Conservation (phyloP, 2,329 filamentous ascomycete genomes). For the Fusarium sp. region DNA sequence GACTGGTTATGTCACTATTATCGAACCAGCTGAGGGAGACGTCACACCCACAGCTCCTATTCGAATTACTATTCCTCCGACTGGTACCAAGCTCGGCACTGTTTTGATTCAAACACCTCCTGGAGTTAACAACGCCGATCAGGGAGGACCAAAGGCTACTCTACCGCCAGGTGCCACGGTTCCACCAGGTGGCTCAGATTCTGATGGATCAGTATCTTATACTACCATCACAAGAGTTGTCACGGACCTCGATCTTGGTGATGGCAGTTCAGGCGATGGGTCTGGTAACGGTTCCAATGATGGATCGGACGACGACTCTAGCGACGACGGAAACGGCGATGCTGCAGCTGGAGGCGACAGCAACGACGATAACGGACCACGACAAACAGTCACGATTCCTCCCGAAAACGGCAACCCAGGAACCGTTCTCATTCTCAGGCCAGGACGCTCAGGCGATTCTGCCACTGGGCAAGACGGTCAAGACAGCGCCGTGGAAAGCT, state of each 20-base stretch:
- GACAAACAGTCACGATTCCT: conserved; percentile 21
- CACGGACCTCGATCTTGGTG: not conserved
- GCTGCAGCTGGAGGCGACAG: not conserved
- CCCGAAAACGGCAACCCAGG: conserved; percentile 20
- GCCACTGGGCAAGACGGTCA: not conserved
- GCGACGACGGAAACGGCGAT: not conserved
- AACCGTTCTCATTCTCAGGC: conserved; percentile 23
- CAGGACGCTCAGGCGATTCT: not conserved
- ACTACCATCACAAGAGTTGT: conserved; percentile 22
- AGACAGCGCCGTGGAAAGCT: not conserved
- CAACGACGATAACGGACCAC: not conserved
- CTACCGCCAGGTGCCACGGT: not conserved
- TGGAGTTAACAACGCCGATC: not conserved
- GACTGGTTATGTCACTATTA: conserved; percentile 33
- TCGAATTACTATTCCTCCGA: conserved; percentile 27
- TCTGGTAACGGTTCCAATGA: not conserved
- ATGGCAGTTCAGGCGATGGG: not conserved
- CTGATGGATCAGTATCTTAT: conserved; percentile 7
- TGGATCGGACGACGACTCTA: not conserved
- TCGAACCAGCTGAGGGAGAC: conserved; percentile 29
- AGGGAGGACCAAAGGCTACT: not conserved
- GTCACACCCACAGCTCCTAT: conserved; percentile 25
- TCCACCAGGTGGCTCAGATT: not conserved
- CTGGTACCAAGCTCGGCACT: conserved; percentile 37
- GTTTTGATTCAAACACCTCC: conserved; percentile 37